Evolutionary conservation across 2,329 filamentous ascomycete species (phyloP).

Genomic region (Monilinia vaccinii-corymbosi): DNA sequence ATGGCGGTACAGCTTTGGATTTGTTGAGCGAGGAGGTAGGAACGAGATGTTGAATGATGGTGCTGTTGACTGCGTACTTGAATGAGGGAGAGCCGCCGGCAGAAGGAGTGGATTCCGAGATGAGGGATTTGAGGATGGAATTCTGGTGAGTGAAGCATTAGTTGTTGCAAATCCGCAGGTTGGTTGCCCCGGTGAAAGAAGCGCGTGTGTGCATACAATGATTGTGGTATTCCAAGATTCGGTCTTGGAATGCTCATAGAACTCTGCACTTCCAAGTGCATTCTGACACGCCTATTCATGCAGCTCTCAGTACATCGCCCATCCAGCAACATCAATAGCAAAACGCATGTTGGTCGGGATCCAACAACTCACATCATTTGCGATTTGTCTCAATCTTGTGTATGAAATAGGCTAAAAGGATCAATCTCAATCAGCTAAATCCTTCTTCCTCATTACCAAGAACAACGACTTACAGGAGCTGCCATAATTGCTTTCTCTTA

Average conservation of each 20-base stretch:
- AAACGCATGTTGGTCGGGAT: not conserved
- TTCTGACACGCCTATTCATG: constrained; percentile 64
- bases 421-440: constrained; percentile 11
- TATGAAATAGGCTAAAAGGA: constrained; percentile 59
- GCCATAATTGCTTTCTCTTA: constrained; percentile 17
- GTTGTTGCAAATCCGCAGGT: not conserved
- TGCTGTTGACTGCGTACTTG: constrained; percentile 97
- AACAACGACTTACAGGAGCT: constrained; percentile 9
- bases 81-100: constrained; percentile 51
- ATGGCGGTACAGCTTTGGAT: constrained; percentile 34
- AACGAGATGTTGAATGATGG: constrained; percentile 89
- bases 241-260: constrained; percentile 82
- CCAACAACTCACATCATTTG: constrained; percentile 56
- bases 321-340: not conserved
- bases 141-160: constrained; percentile 41
- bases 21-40: constrained; percentile 57
- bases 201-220: constrained; percentile 57
- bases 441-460: not conserved
- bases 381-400: constrained; percentile 75
- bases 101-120: constrained; percentile 60
- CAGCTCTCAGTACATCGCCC: not conserved
- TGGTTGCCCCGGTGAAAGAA: not conserved
- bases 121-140: constrained; percentile 66
- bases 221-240: constrained; percentile 85
- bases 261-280: constrained; percentile 63